phyloP scores from a whole-genome alignment of 164 flowering plant species.

The Aristolochia californica region DNA sequence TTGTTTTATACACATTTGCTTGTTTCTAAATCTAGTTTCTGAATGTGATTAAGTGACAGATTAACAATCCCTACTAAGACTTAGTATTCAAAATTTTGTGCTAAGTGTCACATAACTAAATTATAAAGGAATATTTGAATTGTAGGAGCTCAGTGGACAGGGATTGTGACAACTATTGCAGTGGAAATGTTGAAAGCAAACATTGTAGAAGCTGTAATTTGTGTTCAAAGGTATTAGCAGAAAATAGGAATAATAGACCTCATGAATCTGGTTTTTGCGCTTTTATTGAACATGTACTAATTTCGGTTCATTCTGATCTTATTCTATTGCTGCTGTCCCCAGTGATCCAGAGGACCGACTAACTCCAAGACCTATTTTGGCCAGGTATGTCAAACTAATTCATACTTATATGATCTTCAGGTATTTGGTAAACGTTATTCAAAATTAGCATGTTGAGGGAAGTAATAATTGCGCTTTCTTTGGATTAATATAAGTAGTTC shows the following conservation, averaged over 20 bases:
- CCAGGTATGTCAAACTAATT: constrained; percentile 41
- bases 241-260: neutral
- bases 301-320: neutral
- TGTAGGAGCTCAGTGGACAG: constrained; percentile 42
- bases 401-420: too few species aligned
- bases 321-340: constrained; percentile 1
- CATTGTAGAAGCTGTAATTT: constrained; percentile 90
- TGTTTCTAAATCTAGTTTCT: neutral
- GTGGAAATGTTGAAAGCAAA: constrained; percentile 88
- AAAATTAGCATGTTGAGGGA: too few species aligned
- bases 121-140: too few species aligned
- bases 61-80: neutral
- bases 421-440: too few species aligned
- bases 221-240: constrained; percentile 79
- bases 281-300: neutral
- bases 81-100: too few species aligned
- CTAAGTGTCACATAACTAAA: too few species aligned
- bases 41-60: neutral
- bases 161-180: constrained; percentile 93
- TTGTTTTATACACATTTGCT: neutral
- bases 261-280: neutral
- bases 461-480: too few species aligned
- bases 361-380: constrained; percentile 76
- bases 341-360: constrained; percentile 92
- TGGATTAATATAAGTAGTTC: too few species aligned